Evolutionary conservation across 2,329 filamentous ascomycete genomes (phyloP), one percentile per base, ranked within the genome.

Genomic region (Fusarium illudens): DNA sequence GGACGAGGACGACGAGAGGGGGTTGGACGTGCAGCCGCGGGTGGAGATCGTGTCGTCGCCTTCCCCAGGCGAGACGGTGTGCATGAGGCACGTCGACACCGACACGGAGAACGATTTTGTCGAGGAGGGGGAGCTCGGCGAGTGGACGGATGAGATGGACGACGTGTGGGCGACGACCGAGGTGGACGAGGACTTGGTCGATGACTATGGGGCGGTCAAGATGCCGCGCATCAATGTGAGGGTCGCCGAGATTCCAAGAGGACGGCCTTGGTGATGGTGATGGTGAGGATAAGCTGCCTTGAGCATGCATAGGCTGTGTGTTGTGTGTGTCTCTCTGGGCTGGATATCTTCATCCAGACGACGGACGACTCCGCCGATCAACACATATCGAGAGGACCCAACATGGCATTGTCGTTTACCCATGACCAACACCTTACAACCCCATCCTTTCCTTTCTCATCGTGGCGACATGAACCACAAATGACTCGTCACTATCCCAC

Each of bases 131-230:
- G 53, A 58, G n/a, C 58, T 71, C 10, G 37, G 29, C 36, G 62
- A 58, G 10, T 68, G 34, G 50, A n/a, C 36, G 19, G 58, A 56
- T 10, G 68, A 71, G 25, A 71, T 71, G 37, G 50, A 68, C 9
- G 19, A 53, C 36, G 3, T 63, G 32, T 71, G 58, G 64, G 22
- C 12, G 13, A 34, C 51, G 13, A 49, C 55, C 4, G 53, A 62
- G 19, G 32, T 68, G 29, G 58, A 64, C 27, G 50, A 54, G 12
- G 34, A 36, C n/a, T 54, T 63, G 32, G 32, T 65, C 20, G 42
- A 65, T 13, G 56, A 50, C 9, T 55, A 63, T 15, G 25, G 17
- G 7, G 57, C 50, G 65, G 22, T 27, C n/a, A 58, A 29, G 32
- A 22, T 62, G 17, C 32, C 39, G 3, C 36, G 52, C 20, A 22